A percentile compares a stretch with the other conserved stretches of the same genome.
Evolutionary conservation across 106 monocot species (phyloP).

Genomic region (Chionographis japonica): DNA sequence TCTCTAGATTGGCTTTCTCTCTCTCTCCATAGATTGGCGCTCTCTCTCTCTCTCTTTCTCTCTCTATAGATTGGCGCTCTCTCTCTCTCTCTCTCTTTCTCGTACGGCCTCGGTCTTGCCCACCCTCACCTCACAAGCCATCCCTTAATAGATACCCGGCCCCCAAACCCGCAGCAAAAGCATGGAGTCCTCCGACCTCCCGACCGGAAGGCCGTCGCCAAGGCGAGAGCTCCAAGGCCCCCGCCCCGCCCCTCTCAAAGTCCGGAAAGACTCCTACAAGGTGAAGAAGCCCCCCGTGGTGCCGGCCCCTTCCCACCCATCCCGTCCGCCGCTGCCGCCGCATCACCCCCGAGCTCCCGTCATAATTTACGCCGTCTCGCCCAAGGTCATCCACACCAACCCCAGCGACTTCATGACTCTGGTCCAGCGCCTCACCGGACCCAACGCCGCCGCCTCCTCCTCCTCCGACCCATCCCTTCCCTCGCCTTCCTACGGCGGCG

Average conservation of each 20-base stretch:
- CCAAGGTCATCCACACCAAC: conserved; percentile 67
- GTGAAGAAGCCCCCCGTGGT: conserved; percentile 52
- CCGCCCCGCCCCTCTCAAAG: conserved; percentile 49
- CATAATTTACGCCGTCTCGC: conserved; percentile 78
- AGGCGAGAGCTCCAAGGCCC: conserved; percentile 62
- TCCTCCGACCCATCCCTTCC: neutral
- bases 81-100: too few species aligned
- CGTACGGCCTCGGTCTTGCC: too few species aligned
- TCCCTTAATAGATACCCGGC: too few species aligned
- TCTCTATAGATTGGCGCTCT: too few species aligned
- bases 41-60: too few species aligned
- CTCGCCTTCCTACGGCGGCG: neutral
- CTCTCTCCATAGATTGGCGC: too few species aligned
- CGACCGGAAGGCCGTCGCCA: conserved; percentile 17
- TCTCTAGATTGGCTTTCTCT: too few species aligned
- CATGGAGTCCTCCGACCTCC: conserved; percentile 7
- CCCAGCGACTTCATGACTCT: conserved; percentile 71
- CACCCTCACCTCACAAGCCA: too few species aligned
- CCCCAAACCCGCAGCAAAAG: too few species aligned
- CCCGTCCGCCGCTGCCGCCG: conserved; percentile 1
- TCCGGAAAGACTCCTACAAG: conserved; percentile 58
- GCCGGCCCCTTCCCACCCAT: conserved; percentile 5
- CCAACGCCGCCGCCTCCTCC: conserved; percentile 8
- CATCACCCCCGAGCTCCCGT: conserved; percentile 31
- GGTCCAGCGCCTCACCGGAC: conserved; percentile 79